Base-by-base conservation (phyloP, 1,139 yeast genomes). In the Pichia sp. region DNA sequence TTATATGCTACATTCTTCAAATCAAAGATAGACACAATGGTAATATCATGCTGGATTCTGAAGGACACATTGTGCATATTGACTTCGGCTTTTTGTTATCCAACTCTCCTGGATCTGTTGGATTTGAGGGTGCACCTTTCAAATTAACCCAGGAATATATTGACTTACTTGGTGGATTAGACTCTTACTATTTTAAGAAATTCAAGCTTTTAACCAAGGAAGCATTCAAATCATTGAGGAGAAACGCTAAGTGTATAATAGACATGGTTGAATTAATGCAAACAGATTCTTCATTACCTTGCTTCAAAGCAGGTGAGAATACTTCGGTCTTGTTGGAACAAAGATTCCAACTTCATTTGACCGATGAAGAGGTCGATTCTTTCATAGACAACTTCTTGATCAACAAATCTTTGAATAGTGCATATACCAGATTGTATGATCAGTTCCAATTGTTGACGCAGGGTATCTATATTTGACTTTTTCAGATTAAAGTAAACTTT, bases 1-100 rank as follows among this genome's bases (percentile, higher is more conserved):
- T 93, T 15, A 83, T 93, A 45, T 90, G 96, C 67, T 93, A 93
- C 64, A 72, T 92, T 34, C 75, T 93, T 49, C 98, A 93, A 70
- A 87, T 93, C 54, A 93, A 93, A 65, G 99, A 93, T 69, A 80
- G 99, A 58, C 99, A 93, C 67, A 93, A 93, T 69, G 99, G 99
- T 65, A 93, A 93, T 69, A 92, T 93, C 50, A 85, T 93, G 87
- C 73, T 93, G 16, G 99, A 93, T 67, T 83, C 85, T 58, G 96
- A 92, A 61, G 99, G 99, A 0, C 98, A 93, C 67, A 86, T 93
- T 13, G 85, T 90, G 50, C 99, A 93, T 68, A 93, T 93, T 62
- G 99, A 93, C 72, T 93, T 93, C 73, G 99, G 99, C 0, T 93
- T 90, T 67, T 72, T 93, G 65, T 74, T 93, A 5, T 89, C 97